Evolutionary conservation across 805 yeast species (phyloP).

Genomic region (Lachancea nothofagi): DNA sequence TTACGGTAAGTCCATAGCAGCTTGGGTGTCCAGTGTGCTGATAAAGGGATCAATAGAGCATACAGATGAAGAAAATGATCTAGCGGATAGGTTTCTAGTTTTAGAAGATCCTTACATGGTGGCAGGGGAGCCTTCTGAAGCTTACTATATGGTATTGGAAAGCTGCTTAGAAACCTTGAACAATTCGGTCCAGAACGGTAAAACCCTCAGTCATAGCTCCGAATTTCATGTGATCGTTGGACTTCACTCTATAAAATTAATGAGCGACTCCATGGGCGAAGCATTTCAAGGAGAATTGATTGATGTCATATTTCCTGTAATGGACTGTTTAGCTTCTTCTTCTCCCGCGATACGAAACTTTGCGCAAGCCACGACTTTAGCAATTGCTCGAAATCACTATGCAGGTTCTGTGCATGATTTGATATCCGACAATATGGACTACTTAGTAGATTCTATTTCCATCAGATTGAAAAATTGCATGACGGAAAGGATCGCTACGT

Average conservation of each 20-base stretch:
- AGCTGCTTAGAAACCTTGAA: slow-evolving; percentile 41
- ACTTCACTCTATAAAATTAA: slow-evolving; percentile 17
- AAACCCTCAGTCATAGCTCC: slow-evolving; percentile 15
- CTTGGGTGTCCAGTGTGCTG: slow-evolving; percentile 38
- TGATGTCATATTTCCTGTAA: slow-evolving; percentile 65
- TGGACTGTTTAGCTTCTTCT: slow-evolving; percentile 63
- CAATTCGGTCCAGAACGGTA: slow-evolving; percentile 25
- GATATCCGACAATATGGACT: slow-evolving; percentile 67
- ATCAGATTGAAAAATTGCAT: slow-evolving; percentile 60
- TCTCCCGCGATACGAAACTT: slow-evolving; percentile 41
- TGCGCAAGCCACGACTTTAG: slow-evolving; percentile 48
- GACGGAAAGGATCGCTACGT: slow-evolving; percentile 67
- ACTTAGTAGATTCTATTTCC: slow-evolving; percentile 74
- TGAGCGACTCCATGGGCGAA: slow-evolving; percentile 20
- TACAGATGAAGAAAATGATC: slow-evolving; percentile 19
- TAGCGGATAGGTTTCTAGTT: slow-evolving; percentile 9
- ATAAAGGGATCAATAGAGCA: slow-evolving; percentile 21
- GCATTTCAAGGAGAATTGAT: slow-evolving; percentile 54
- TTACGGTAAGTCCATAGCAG: slow-evolving; percentile 16
- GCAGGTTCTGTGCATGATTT: slow-evolving; percentile 51
- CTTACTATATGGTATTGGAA: slow-evolving; percentile 33
- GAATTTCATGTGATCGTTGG: slow-evolving; percentile 22
- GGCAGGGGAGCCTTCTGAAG: slow-evolving; percentile 22
- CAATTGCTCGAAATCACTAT: slow-evolving; percentile 49
- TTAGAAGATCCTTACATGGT: slow-evolving; percentile 9